Conservation (phyloP, 192 early-diverging fungal species). For the Radiomyces spectabilis region DNA sequence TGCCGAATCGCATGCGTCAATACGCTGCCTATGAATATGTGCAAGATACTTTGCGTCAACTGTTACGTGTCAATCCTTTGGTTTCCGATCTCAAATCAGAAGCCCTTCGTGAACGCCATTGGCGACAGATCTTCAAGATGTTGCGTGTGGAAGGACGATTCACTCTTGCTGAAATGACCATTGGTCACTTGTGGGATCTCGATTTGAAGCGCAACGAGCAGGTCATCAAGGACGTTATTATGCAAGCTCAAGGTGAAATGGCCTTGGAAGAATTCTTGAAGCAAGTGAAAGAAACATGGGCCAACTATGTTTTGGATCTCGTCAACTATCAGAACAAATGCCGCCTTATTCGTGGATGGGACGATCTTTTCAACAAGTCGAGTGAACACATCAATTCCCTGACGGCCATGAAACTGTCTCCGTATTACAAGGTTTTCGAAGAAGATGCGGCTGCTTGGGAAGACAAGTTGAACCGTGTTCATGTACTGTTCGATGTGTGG, state of each 20-base stretch:
- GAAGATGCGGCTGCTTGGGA: conserved; percentile 95
- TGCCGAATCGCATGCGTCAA: conserved; percentile 94
- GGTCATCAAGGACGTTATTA: conserved; percentile 80
- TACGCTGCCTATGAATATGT: conserved; percentile 96
- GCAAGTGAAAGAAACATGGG: conserved; percentile 88
- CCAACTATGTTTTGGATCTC: conserved; percentile 85
- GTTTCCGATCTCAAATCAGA: conserved; percentile 92
- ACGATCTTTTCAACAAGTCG: conserved; percentile 95
- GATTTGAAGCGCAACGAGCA: conserved; percentile 84
- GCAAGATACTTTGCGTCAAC: conserved; percentile 73
- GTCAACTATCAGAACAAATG: conserved; percentile 97
- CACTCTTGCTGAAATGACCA: conserved; percentile 75
- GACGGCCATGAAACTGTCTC: conserved; percentile 94
- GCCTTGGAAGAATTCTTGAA: conserved; percentile 97
- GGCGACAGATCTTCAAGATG: conserved; percentile 87
- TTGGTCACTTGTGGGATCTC: conserved; percentile 94
- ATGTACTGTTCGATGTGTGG: conserved; percentile 98
- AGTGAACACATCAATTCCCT: conserved; percentile 93
- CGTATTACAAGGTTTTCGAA: conserved; percentile 97
- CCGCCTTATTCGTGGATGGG: conserved; percentile 95
- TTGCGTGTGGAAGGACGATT: conserved; percentile 67
- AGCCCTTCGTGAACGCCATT: conserved; percentile 93
- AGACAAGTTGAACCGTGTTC: conserved; percentile 92
- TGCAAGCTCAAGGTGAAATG: conserved; percentile 98
- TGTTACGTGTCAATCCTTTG: conserved; percentile 75